Conservation (phyloP, 2,329 filamentous ascomycete species). For the Fusarium clavum region DNA sequence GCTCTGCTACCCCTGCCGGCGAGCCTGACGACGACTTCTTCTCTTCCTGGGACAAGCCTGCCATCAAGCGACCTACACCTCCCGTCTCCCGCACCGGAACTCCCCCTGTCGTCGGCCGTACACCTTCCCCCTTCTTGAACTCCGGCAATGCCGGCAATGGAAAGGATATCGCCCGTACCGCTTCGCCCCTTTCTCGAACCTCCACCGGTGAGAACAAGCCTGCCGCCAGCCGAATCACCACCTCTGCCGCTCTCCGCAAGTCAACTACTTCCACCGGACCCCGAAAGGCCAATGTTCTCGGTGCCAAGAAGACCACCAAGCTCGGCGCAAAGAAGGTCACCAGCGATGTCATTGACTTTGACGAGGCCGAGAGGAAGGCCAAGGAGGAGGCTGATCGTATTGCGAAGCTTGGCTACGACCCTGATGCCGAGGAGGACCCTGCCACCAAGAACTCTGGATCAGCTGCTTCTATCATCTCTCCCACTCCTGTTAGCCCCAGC, state of each 20-base stretch:
- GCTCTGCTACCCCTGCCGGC: slow-evolving; percentile 79
- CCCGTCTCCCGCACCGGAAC: slow-evolving; percentile 91
- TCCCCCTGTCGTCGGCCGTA: slow-evolving; percentile 82
- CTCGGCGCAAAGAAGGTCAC: slow-evolving; percentile 93
- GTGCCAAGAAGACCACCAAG: slow-evolving; percentile 84
- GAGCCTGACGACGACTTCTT: slow-evolving; percentile 97
- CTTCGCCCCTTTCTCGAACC: slow-evolving; percentile 81
- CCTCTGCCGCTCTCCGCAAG: slow-evolving; percentile 87
- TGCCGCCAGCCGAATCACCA: slow-evolving; percentile 76
- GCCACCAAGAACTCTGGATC: slow-evolving; percentile 61
- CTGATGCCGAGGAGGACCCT: slow-evolving; percentile 80
- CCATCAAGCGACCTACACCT: slow-evolving; percentile 95
- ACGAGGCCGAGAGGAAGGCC: slow-evolving; percentile 95
- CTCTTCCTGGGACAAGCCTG: slow-evolving; percentile 97
- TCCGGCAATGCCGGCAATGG: slow-evolving; percentile 77
- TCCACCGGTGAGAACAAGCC: slow-evolving; percentile 66
- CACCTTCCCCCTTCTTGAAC: slow-evolving; percentile 90
- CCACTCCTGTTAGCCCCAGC: slow-evolving; percentile 78
- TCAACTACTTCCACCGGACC: slow-evolving; percentile 70
- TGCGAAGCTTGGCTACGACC: slow-evolving; percentile 94
- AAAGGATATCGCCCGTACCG: slow-evolving; percentile 78
- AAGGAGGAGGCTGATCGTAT: slow-evolving; percentile 98
- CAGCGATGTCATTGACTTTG: slow-evolving; percentile 88
- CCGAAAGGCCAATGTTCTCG: slow-evolving; percentile 86
- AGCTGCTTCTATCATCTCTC: slow-evolving; percentile 73